Percentiles rank a stretch among this genome's conserved stretches.
These are phyloP conservation scores for Leccinum griseonigrum DNA, from an alignment of 1,284 basidiomycete species.

Conservation along the genomic window DNA sequence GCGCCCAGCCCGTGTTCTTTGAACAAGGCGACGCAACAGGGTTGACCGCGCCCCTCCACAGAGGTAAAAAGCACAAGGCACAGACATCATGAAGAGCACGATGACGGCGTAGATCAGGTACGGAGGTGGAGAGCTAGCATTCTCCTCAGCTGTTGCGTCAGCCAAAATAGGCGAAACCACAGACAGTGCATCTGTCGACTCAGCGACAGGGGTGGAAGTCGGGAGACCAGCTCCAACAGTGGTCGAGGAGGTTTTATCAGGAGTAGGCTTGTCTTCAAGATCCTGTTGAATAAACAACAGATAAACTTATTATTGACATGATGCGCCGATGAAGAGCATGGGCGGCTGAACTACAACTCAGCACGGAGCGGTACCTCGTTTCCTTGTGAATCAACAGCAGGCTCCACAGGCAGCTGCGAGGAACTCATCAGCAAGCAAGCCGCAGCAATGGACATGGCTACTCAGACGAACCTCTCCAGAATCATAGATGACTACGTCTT, in stretches of 20 bases:
- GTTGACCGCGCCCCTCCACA: slow-evolving; percentile 48
- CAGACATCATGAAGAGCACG: slow-evolving; percentile 41
- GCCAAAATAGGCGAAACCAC: slow-evolving; percentile 6
- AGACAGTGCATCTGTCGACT: neutral
- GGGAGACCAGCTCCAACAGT: slow-evolving; percentile 13
- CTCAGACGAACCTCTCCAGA: slow-evolving; percentile 71
- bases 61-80: slow-evolving; percentile 51
- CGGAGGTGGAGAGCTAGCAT: slow-evolving; percentile 22
- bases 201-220: neutral
- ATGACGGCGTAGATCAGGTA: slow-evolving; percentile 44
- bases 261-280: slow-evolving; percentile 17
- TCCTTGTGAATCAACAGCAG: slow-evolving; percentile 59
- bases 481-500: slow-evolving; percentile 75
- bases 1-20: slow-evolving; percentile 27
- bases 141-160: slow-evolving; percentile 18
- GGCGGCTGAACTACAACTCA: slow-evolving; percentile 74
- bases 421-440: slow-evolving; percentile 5
- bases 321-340: slow-evolving; percentile 34
- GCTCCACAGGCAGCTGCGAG: slow-evolving; percentile 61
- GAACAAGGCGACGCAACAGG: slow-evolving; percentile 43
- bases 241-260: slow-evolving; percentile 14
- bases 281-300: slow-evolving; percentile 38
- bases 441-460: neutral
- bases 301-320: slow-evolving; percentile 53
- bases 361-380: slow-evolving; percentile 88